A percentile compares a stretch with the other conserved stretches of the same genome.
phyloP scores from a whole-genome alignment of 106 monocot genomes.

The Acanthochlamys bracteata region DNA sequence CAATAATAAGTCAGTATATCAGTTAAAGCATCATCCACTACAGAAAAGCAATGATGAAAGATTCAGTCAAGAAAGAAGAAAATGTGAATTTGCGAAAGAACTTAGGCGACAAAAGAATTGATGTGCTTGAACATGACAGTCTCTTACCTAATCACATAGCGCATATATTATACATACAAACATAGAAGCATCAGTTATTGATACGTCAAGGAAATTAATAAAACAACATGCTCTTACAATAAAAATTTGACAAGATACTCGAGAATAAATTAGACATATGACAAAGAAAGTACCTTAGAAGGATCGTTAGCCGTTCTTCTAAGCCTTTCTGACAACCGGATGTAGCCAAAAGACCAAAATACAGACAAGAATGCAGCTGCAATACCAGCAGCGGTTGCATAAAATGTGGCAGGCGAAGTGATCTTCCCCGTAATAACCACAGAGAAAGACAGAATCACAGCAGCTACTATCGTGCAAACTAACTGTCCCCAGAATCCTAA shows the following conservation, averaged over 20 bases:
- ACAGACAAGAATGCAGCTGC: slow-evolving; percentile 90
- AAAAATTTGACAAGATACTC: not conserved
- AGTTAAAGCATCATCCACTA: too few relatives aligned
- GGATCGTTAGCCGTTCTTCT: slow-evolving; percentile 71
- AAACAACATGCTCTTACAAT: not conserved
- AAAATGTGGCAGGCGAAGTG: slow-evolving; percentile 82
- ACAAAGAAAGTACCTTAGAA: slow-evolving; percentile 50
- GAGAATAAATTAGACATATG: not conserved
- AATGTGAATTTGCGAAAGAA: too few relatives aligned
- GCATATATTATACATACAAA: too few relatives aligned
- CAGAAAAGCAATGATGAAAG: too few relatives aligned
- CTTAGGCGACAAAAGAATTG: too few relatives aligned
- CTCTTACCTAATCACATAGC: too few relatives aligned
- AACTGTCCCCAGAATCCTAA: slow-evolving; percentile 94
- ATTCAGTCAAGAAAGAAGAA: too few relatives aligned
- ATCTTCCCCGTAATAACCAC: slow-evolving; percentile 67
- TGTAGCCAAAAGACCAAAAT: slow-evolving; percentile 97
- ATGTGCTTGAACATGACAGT: too few relatives aligned
- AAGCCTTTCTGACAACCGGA: slow-evolving; percentile 86
- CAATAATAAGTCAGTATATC: too few relatives aligned
- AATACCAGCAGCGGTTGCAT: slow-evolving; percentile 74
- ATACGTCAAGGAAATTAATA: too few relatives aligned
- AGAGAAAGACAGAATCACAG: slow-evolving; percentile 88
- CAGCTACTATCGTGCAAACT: slow-evolving; percentile 76
- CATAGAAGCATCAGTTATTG: too few relatives aligned